phyloP scores from a whole-genome alignment of 305 asterid species.

The Fraxinus baroniana region DNA sequence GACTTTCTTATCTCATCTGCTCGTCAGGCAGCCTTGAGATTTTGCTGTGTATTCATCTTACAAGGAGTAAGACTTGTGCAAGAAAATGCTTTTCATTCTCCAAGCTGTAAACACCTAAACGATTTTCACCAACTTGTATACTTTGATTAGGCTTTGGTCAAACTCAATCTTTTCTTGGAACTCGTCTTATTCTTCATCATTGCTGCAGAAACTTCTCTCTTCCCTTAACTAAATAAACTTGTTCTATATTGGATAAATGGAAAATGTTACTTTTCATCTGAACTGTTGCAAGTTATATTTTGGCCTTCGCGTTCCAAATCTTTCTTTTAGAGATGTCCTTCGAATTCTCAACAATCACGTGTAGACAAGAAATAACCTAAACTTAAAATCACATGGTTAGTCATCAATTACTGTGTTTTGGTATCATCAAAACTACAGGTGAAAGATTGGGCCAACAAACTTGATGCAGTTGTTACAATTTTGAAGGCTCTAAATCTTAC shows the following conservation, averaged over 20 bases:
- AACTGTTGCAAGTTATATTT: background rate
- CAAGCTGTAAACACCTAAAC: background rate
- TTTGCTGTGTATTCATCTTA: background rate
- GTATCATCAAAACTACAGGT: background rate
- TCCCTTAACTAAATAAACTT: background rate
- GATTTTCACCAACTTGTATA: background rate
- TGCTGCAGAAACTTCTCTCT: background rate
- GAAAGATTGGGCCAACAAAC: background rate
- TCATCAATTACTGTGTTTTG: background rate
- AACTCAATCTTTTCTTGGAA: background rate
- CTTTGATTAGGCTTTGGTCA: background rate
- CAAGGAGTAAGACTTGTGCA: background rate
- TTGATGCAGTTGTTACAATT: background rate
- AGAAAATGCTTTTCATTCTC: background rate
- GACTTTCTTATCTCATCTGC: background rate
- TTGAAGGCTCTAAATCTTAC: background rate
- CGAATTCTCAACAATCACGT: background rate
- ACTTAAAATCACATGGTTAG: background rate
- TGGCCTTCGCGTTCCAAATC: background rate
- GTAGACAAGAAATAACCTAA: background rate
- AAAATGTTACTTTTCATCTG: background rate
- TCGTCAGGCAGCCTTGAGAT: background rate
- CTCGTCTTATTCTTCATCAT: background rate
- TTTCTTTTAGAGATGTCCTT: background rate
- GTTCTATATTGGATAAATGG: background rate